Evolutionary conservation across 371 early-diverging fungal genomes (phyloP), one percentile per base, ranked within the genome.

Genomic region (Mucor piriformis): DNA sequence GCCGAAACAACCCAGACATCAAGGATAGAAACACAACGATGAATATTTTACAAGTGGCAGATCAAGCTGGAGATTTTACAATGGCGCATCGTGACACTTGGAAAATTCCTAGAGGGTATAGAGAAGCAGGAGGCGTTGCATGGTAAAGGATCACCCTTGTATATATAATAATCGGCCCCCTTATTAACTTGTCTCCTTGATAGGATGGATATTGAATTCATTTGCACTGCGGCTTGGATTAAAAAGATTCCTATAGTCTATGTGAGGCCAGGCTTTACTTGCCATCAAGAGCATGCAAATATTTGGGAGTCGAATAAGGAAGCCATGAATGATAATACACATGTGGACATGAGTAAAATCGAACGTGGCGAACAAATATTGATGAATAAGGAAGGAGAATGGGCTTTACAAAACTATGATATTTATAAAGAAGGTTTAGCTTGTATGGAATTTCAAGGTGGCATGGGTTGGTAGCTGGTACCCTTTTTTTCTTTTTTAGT

Each of bases 41-140:
- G 25, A 75, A 75, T 46, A 70, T 70, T 33, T 43, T 66, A n/a
- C 46, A 59, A 12, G 67, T 69, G 7, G 66, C 69, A 6, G 63
- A 69, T 48, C 71, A 78, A 48, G 75, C 79, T 37, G 69, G 79
- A 50, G 76, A 78, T 50, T 78, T 78, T 44, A 75, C 69, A 0
- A 61, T 78, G 40, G 79, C 76, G 16, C 73, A 78, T 29, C 67
- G 79, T n/a, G 76, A 75, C 50, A 78, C 79, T 16, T 78, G 79
- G 79, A 65, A 68, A 47, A 40, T 67, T 18, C 63, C 69, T 0
- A 63, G 62, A 50, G 79, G 75, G 1, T 78, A 73, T 25, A 66
- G 79, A 20, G 79, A 78, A 46, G 64, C 61, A 24, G 76, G 75
- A 18, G 79, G 73, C 6, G 61, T 57, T 54, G 65, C 75, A 40